Evolutionary conservation across 1,284 basidiomycete species (phyloP).

Genomic region (Tetrapyrgos nigripes): DNA sequence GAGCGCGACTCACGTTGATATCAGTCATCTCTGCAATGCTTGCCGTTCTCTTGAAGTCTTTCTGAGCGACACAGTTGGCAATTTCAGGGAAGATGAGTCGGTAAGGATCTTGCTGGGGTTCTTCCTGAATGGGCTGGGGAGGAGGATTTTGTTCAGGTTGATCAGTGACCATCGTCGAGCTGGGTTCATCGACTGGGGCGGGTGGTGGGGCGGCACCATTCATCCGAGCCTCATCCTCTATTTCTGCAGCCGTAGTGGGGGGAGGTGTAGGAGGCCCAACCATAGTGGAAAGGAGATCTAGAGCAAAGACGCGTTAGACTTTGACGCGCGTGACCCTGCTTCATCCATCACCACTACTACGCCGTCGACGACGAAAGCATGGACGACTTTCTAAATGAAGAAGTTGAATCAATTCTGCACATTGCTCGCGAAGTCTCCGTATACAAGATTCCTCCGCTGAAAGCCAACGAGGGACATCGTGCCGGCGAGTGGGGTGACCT

Average conservation of each 20-base stretch:
- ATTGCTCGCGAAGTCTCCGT: constrained; percentile 88
- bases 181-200: constrained; percentile 8
- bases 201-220: constrained; percentile 12
- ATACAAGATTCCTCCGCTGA: constrained; percentile 84
- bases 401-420: constrained; percentile 86
- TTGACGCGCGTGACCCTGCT: not conserved
- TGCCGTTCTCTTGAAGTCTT: constrained; percentile 51
- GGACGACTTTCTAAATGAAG: constrained; percentile 65
- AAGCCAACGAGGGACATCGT: constrained; percentile 84
- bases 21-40: constrained; percentile 57
- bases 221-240: constrained; percentile 52
- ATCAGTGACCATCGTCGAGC: constrained; percentile 14
- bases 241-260: constrained; percentile 57
- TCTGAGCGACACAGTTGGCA: constrained; percentile 47
- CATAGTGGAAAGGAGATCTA: constrained; percentile 28
- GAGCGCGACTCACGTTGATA: constrained; percentile 47
- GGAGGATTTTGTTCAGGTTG: not conserved
- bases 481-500: constrained; percentile 90
- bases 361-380: constrained; percentile 37
- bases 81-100: constrained; percentile 49
- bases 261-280: constrained; percentile 64
- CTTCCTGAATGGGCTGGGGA: constrained; percentile 12
- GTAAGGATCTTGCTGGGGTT: constrained; percentile 38
- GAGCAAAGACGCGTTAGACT: not conserved
- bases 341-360: constrained; percentile 7